Conservation (phyloP, 768 basidiomycete species). For the Amylocystis lapponica region DNA sequence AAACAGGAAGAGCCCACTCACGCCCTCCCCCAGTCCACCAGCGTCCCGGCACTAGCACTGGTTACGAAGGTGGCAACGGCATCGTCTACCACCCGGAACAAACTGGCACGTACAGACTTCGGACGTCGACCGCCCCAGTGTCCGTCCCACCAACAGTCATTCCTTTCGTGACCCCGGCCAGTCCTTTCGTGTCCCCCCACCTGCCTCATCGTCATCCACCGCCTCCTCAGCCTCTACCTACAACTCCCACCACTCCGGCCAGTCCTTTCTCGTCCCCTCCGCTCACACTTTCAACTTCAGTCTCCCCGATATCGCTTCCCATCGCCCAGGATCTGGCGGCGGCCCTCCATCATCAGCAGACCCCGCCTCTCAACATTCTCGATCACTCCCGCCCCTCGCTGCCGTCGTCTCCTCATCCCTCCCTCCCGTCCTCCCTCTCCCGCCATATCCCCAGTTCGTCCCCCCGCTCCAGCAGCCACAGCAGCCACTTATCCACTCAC, state of each 20-base stretch:
- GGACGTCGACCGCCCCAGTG: conserved; percentile 32
- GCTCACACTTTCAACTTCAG: conserved; percentile 43
- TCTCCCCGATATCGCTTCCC: conserved; percentile 33
- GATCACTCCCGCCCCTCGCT: conserved; percentile 69
- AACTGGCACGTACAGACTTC: conserved; percentile 35
- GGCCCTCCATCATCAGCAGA: conserved; percentile 51
- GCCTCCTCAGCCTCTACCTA: conserved; percentile 19
- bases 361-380: conserved; percentile 34
- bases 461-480: conserved; percentile 34
- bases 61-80: conserved; percentile 51
- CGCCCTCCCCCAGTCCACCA: conserved; percentile 34
- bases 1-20: conserved; percentile 37
- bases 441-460: conserved; percentile 32
- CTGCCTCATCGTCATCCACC: conserved; percentile 37
- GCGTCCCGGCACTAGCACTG: conserved; percentile 69
- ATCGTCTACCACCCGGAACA: conserved; percentile 21
- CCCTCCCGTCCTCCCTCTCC: conserved; percentile 32
- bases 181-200: conserved; percentile 70
- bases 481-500: conserved; percentile 35
- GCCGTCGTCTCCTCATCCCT: conserved; percentile 71
- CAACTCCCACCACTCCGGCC: conserved; percentile 32
- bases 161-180: conserved; percentile 78
- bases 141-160: conserved; percentile 42
- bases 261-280: conserved; percentile 66
- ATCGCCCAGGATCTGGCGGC: conserved; percentile 41